Base-by-base conservation (phyloP, 257 asterid species). In the Euphrasia confusa region DNA sequence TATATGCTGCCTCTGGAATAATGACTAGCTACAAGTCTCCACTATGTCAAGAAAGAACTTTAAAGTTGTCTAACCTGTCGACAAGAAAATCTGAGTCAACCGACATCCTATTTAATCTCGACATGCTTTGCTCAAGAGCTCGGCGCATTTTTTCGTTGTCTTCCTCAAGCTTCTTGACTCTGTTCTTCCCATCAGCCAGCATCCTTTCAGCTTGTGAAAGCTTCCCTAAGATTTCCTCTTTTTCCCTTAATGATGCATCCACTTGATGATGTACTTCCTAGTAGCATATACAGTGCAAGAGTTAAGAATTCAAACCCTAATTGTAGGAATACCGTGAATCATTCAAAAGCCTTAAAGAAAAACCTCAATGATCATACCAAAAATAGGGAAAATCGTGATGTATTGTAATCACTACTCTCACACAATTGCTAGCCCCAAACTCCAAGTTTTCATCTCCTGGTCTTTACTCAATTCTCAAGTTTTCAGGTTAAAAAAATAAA, bases 81-180 rank as follows among this genome's bases (percentile, higher is more conserved):
- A 93, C 99, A 61, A 85, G 91, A 75, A 81, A 87, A 80, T 89
- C 97, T 54, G 99, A 89, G 68, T 93, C 99, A 81, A 87, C 83
- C 0, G 99, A 93, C 99, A 93, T 93, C 88, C 99, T 85, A 78
- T 87, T 93, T 78, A 93, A 77, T 75, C 99, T 82, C 27, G 95
- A 80, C 99, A 93, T 87, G 79, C 99, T 93, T 69, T 81, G 96
- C 80, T 89, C 99, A 54, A 89, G 87, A 59, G 95, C 99, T 62
- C 96, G 90, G 2, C 94, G 95, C 76, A 89, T 60, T 76, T 89
- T 93, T 75, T 81, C 97, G 68, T 93, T 93, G 76, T 93, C 99
- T 67, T 85, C 96, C 79, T 89, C 97, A 30, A 89, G 83, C 78
- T 89, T 93, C 75, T 80, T 77, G 37, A 84, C 82, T 75, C 96